Evolutionary conservation across 1,139 yeast genomes (phyloP).

Genomic region (Eremothecium gossypii): DNA sequence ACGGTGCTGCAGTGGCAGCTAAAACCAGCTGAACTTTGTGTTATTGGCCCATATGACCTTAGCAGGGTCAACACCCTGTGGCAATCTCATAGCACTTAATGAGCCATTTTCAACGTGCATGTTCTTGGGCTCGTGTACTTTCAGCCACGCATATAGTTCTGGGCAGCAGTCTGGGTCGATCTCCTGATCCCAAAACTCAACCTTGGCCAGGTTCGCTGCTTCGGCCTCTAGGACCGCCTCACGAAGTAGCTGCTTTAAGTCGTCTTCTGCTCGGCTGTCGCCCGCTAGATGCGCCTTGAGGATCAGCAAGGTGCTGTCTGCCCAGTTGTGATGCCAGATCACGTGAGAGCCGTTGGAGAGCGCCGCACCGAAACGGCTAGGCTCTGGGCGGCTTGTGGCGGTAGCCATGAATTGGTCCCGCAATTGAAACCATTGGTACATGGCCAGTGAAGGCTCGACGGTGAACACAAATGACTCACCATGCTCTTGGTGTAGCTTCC

Average conservation of each 20-base stretch:
- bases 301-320: conserved; percentile 30
- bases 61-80: conserved; percentile 16
- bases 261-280: conserved; percentile 12
- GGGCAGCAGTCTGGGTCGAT: conserved; percentile 20
- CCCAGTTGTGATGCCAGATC: conserved; percentile 42
- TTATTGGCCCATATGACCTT: conserved; percentile 27
- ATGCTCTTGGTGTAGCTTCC: conserved; percentile 26
- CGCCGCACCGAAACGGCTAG: conserved; percentile 30
- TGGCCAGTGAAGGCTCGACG: conserved; percentile 32
- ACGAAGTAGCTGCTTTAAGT: conserved; percentile 15
- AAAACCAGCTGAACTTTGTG: conserved; percentile 30
- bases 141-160: conserved; percentile 13
- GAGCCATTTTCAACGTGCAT: conserved; percentile 24
- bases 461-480: conserved; percentile 29
- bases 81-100: conserved; percentile 27
- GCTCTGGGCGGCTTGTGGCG: conserved; percentile 10
- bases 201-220: conserved; percentile 10
- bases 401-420: conserved; percentile 34
- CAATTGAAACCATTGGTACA: conserved; percentile 36
- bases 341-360: conserved; percentile 30
- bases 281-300: conserved; percentile 23
- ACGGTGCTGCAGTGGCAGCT: too few species aligned
- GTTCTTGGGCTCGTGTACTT: conserved; percentile 13
- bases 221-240: conserved; percentile 22
- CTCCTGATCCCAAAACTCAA: conserved; percentile 30